Base-by-base conservation (phyloP, 2,329 filamentous ascomycete genomes). In the Cryphonectria japonica region DNA sequence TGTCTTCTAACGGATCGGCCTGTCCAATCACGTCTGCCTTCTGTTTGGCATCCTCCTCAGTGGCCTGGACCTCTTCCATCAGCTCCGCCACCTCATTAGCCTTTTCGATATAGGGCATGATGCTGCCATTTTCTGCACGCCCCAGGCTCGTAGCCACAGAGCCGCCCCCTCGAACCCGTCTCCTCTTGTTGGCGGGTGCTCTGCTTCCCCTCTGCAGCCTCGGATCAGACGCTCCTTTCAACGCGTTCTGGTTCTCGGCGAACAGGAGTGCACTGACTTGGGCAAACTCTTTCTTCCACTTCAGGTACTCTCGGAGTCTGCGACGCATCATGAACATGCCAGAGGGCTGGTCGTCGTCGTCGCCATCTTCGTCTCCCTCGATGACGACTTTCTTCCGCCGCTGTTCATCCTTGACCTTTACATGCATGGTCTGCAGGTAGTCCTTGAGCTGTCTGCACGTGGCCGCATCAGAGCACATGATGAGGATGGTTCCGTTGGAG, bases 381-480 rank as follows among this genome's bases (percentile, higher is more conserved):
- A 69, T 67, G 32, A 71, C 69, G n/a, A 71, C 67, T 22, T 73
- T 73, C 69, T 67, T 73, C 16, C 85, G 79, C 61, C 80, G 78
- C 54, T 82, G 81, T 67, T 87, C 84, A 61, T 77, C 78, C 76
- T 79, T 86, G 68, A 89, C 86, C 68, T 88, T 89, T 39, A 95
- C 87, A 77, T 97, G 89, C 94, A 97, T 98, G 8, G 90, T 94
- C 79, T 97, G 92, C 29, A 99, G 83, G 78, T 95, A 98, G 78
- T 98, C 95, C 74, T 94, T 90, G 59, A 99, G 84, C 76, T 99
- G 96, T 19, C 92, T 88, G 77, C 93, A 97, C 11, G 94, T 97
- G 69, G 91, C 89, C 70, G 93, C 90, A 76, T 97, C 95, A 37
- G 92, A 91, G 78, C 95, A 98, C 96, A 99, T 98, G 79, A 99